Base-by-base conservation (phyloP, 2,329 filamentous ascomycete genomes). In the Clarireedia sp. region DNA sequence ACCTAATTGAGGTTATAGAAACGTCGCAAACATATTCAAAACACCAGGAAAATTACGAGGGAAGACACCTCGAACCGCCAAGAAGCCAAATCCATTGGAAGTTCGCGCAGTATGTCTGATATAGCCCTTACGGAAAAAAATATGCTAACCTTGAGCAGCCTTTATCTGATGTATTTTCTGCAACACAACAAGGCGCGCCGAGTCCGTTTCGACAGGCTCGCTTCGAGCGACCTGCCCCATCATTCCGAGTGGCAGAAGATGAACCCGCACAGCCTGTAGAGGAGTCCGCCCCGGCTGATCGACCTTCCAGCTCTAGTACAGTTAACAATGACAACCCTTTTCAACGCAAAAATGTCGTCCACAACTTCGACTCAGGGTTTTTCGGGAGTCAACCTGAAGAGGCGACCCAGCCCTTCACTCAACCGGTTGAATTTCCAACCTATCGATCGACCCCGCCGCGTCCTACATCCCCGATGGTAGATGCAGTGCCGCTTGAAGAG, bases 11-110 rank as follows among this genome's bases (percentile, higher is more conserved):
- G 12, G n/a, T 12, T 24, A 24, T 65, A 97, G 94, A 60, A 92
- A 92, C 69, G 85, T 97, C 58, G 82, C 89, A 60, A 92, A 97
- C 66, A 85, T 95, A n/a, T 96, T 97, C 76, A 99, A 97, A 69
- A 94, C 89, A 38, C 89, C 89, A 3, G 88, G 88, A 55, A 92
- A 90, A 69, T 73, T 94, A 68, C 84, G 88, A 61, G 88, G 86
- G 54, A 91, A 90, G 74, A 92, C 88, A 26, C 88, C 89, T 43
- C 80, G 86, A 59, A 90, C 87, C 17, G 75, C 75, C 36, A 80
- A 83, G 55, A 90, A 86, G 68, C 72, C 71, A 48, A 77, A 79
- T 64, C 72, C 74, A 9, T 70, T 72, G 24, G 83, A 86, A 68
- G 70, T 76, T 33, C 80, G 87, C 64, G 79, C 83, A 60, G 86